Evolutionary conservation across 345 rosid genomes (phyloP).

Genomic region (Aethionema arabicum): DNA sequence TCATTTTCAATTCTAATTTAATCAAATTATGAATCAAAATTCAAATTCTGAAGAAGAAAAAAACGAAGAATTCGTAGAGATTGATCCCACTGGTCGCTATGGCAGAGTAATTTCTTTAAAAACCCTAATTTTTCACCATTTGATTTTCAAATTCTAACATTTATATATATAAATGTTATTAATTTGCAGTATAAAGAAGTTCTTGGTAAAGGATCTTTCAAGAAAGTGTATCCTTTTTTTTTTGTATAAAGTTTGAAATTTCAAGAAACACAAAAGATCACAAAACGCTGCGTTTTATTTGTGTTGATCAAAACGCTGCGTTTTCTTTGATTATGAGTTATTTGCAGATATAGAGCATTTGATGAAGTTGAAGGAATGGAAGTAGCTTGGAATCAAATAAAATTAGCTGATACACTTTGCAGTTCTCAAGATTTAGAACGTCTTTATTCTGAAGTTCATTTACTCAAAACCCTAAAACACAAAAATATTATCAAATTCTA

Average conservation of each 20-base stretch:
- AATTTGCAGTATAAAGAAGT: slow-evolving; percentile 76
- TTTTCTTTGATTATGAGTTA: slow-evolving; percentile 50
- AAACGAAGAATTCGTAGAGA: slow-evolving; percentile 70
- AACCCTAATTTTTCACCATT: background rate
- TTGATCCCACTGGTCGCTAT: slow-evolving; percentile 87
- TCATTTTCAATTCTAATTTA: background rate
- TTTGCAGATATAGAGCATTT: slow-evolving; percentile 80
- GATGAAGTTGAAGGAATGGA: slow-evolving; percentile 92
- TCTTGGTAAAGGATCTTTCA: slow-evolving; percentile 96
- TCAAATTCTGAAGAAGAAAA: no score
- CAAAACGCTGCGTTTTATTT: no score
- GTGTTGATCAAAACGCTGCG: background rate
- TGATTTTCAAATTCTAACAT: background rate
- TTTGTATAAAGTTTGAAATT: slow-evolving; percentile 8
- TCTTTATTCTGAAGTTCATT: slow-evolving; percentile 86
- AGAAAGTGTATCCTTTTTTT: slow-evolving; percentile 90
- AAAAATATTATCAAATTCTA: slow-evolving; percentile 84
- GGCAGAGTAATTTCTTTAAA: slow-evolving; percentile 53
- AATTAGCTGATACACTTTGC: slow-evolving; percentile 61
- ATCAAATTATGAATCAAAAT: no score
- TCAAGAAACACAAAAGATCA: no score
- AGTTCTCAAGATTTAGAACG: slow-evolving; percentile 79
- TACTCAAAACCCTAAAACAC: slow-evolving; percentile 90
- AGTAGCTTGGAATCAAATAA: slow-evolving; percentile 97
- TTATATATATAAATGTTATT: background rate